A percentile compares a stretch with the other conserved stretches of the same genome.
These are phyloP conservation scores for Aaosphaeria pasadenensis DNA, from an alignment of 2,329 filamentous ascomycete genomes.

Conservation along the genomic window DNA sequence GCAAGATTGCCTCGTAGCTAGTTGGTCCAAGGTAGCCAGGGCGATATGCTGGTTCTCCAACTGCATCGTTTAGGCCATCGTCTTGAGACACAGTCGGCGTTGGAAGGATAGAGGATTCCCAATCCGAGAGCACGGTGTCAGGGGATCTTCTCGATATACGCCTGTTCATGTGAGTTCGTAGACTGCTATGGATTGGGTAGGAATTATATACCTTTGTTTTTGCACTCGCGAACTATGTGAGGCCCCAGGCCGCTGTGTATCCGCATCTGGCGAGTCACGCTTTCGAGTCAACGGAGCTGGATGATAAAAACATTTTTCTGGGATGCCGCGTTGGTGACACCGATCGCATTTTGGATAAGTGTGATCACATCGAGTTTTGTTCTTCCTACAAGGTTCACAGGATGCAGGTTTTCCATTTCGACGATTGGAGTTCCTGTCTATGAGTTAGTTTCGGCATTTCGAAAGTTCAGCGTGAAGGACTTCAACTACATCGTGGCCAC, in stretches of 20 bases:
- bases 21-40: slow-evolving; percentile 33
- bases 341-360: slow-evolving; percentile 28
- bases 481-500: too few relatives aligned
- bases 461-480: too few relatives aligned
- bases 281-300: slow-evolving; percentile 33
- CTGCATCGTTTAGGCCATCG: not conserved
- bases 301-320: slow-evolving; percentile 33
- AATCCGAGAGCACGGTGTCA: too few relatives aligned
- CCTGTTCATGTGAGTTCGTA: too few relatives aligned
- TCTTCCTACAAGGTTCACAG: slow-evolving; percentile 31
- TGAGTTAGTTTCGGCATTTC: not conserved
- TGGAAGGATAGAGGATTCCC: not conserved
- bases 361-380: slow-evolving; percentile 34
- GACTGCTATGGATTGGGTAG: too few relatives aligned
- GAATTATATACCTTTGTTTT: not conserved
- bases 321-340: slow-evolving; percentile 30
- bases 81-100: not conserved
- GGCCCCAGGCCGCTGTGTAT: not conserved
- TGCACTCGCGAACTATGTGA: not conserved
- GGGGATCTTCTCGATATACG: too few relatives aligned
- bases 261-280: slow-evolving; percentile 9
- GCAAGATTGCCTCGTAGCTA: slow-evolving; percentile 27
- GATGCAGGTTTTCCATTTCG: slow-evolving; percentile 32
- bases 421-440: slow-evolving; percentile 17
- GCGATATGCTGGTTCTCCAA: not conserved